Base-by-base conservation (phyloP, 2,329 filamentous ascomycete genomes). In the Cladosporium sp. region DNA sequence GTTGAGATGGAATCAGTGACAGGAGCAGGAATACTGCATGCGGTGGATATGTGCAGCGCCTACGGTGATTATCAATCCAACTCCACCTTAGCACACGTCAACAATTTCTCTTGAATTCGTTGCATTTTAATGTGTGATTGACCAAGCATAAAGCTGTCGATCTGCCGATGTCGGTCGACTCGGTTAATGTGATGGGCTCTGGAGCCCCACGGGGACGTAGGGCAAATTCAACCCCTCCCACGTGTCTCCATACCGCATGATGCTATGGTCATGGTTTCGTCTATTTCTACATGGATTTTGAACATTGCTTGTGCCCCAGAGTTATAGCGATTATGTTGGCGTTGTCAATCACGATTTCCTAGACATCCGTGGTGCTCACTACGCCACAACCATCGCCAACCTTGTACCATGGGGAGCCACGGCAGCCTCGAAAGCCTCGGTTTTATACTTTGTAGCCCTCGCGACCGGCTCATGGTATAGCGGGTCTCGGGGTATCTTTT, bases 401-500 rank as follows among this genome's bases (percentile, higher is more conserved):
- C 2, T 46, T 23, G 21, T 13, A 46, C 39, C n/a, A 46, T 4
- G n/a, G n/a, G 1, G 3, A 46, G 1, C 5, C 8, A 11, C 13
- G n/a, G n/a, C 39, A 46, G n/a, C 4, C 39, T 46, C 16, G n/a
- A 21, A 46, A 46, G 39, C 51, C 51, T 54, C 51, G 51, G 51
- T 2, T 21, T 28, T 54, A 54, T 32, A 32, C 26, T 54, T 32
- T 21, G n/a, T 54, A 30, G 14, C 28, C 49, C 14, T 21, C 16
- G 25, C 30, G 6, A 30, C 39, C 56, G 36, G 25, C 36, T n/a
- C 25, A 18, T 58, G 56, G 56, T 39, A 39, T 58, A 58, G 56
- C 16, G 56, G 32, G 21, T 36, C 56, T 58, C 56, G 34, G 56
- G 21, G 56, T 58, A 58, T 39, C 34, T 58, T 16, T 10, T 23